Percentiles rank a stretch among this genome's conserved stretches.
These are phyloP conservation scores for Pichia sp. DNA, from an alignment of 1,139 yeast species.

Conservation along the genomic window DNA sequence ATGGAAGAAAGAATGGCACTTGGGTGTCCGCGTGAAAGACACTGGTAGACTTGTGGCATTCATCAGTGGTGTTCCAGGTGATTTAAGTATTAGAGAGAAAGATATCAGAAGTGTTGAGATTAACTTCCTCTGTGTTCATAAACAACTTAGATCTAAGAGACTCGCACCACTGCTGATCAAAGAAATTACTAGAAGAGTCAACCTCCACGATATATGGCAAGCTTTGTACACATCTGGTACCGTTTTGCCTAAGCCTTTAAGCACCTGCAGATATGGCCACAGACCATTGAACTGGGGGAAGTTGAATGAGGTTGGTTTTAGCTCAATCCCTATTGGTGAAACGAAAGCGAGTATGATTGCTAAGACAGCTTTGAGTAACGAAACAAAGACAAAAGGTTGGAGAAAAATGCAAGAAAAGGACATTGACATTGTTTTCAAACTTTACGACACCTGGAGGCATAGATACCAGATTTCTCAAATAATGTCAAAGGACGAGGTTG, in stretches of 20 bases:
- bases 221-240: constrained; percentile 94
- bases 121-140: constrained; percentile 90
- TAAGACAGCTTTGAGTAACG: constrained; percentile 60
- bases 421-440: constrained; percentile 51
- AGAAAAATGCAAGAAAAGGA: constrained; percentile 59
- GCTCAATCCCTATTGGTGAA: constrained; percentile 66
- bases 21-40: constrained; percentile 81
- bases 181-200: constrained; percentile 91
- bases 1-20: constrained; percentile 82
- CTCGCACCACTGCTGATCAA: constrained; percentile 90
- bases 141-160: constrained; percentile 87
- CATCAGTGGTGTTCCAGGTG: constrained; percentile 84
- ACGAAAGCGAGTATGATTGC: constrained; percentile 83
- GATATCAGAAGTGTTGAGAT: constrained; percentile 72
- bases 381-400: constrained; percentile 50
- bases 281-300: constrained; percentile 92
- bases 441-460: constrained; percentile 56
- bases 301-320: constrained; percentile 83
- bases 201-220: constrained; percentile 82
- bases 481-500: constrained; percentile 62
- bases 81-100: constrained; percentile 53
- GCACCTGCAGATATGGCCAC: constrained; percentile 90
- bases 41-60: constrained; percentile 81
- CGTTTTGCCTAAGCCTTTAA: constrained; percentile 83
- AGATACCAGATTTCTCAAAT: constrained; percentile 69